Conservation (phyloP, 352 stramenopile genomes). For the Phytophthora quininea region DNA sequence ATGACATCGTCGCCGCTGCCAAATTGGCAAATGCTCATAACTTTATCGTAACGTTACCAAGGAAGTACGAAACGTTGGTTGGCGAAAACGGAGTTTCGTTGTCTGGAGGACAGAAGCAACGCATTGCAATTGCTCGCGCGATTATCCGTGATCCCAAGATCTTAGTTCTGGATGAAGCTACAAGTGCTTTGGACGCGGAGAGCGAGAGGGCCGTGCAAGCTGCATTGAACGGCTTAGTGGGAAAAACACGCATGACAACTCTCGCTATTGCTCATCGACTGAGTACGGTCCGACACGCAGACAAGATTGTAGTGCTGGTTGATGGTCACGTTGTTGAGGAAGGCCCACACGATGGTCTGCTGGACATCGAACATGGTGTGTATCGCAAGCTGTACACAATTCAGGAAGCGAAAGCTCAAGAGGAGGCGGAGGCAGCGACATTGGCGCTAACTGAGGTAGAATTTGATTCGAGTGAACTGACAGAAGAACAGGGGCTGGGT, state of each 20-base stretch:
- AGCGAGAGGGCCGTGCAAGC: conserved; percentile 82
- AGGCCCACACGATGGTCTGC: conserved; percentile 44
- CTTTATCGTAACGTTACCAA: conserved; percentile 46
- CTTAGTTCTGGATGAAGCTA: conserved; percentile 44
- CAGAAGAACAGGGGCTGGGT: neutral
- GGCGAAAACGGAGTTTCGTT: conserved; percentile 40
- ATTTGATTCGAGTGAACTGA: neutral
- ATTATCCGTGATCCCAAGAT: conserved; percentile 83
- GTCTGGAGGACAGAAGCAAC: conserved; percentile 46
- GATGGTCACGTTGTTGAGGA: conserved; percentile 49
- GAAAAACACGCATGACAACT: conserved; percentile 74
- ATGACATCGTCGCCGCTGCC: conserved; percentile 66
- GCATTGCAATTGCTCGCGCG: conserved; percentile 41
- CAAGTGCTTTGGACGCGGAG: conserved; percentile 68
- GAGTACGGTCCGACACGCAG: conserved; percentile 48
- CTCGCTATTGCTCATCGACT: conserved; percentile 88
- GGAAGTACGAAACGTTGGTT: conserved; percentile 72
- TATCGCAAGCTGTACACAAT: conserved; percentile 76
- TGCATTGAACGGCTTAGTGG: conserved; percentile 63
- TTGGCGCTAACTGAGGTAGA: conserved; percentile 9
- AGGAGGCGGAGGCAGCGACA: conserved; percentile 26
- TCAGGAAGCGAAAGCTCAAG: conserved; percentile 29
- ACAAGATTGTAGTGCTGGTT: conserved; percentile 57
- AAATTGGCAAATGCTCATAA: conserved; percentile 42
- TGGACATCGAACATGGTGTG: conserved; percentile 55